These are phyloP conservation scores for Lipomyces sp. DNA, from an alignment of 805 yeast genomes.

Conservation along the genomic window DNA sequence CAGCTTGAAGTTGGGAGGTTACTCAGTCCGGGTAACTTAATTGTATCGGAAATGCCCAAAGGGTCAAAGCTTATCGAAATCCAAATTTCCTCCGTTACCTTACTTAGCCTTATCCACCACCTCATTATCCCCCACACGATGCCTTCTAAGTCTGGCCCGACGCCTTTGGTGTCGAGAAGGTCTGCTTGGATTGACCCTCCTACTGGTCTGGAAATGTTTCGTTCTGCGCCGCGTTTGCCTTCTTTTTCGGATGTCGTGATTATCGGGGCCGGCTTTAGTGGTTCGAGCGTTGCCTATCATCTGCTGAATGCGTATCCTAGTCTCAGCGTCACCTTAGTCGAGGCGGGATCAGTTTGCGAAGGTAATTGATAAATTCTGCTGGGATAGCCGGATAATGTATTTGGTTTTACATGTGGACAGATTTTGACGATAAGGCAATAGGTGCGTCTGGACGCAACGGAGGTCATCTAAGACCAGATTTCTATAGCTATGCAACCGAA, in stretches of 20 bases:
- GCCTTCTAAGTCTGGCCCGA: background rate
- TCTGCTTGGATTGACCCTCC: conserved; percentile 25
- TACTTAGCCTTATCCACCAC: too few relatives aligned
- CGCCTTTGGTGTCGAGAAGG: background rate
- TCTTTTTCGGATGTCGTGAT: conserved; percentile 41
- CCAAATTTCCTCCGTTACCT: too few relatives aligned
- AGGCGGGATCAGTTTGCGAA: conserved; percentile 44
- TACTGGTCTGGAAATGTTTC: conserved; percentile 8
- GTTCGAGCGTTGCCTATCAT: conserved; percentile 43
- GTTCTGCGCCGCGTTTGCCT: conserved; percentile 36
- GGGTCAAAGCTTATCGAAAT: too few relatives aligned
- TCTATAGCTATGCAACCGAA: conserved; percentile 13
- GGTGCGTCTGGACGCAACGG: conserved; percentile 53
- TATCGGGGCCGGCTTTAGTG: conserved; percentile 49
- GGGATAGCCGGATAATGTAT: background rate
- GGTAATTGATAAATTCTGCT: conserved; percentile 30
- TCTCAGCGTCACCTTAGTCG: conserved; percentile 39
- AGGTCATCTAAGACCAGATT: conserved; percentile 47
- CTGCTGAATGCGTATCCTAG: conserved; percentile 33
- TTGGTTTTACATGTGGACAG: background rate
- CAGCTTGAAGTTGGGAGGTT: background rate
- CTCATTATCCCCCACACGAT: too few relatives aligned
- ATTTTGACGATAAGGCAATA: conserved; percentile 11
- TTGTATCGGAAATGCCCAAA: too few relatives aligned
- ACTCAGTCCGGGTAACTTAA: too few relatives aligned